Evolutionary conservation across 73 alveolate species (phyloP).

Genomic region (Symbiodinium pilosum): DNA sequence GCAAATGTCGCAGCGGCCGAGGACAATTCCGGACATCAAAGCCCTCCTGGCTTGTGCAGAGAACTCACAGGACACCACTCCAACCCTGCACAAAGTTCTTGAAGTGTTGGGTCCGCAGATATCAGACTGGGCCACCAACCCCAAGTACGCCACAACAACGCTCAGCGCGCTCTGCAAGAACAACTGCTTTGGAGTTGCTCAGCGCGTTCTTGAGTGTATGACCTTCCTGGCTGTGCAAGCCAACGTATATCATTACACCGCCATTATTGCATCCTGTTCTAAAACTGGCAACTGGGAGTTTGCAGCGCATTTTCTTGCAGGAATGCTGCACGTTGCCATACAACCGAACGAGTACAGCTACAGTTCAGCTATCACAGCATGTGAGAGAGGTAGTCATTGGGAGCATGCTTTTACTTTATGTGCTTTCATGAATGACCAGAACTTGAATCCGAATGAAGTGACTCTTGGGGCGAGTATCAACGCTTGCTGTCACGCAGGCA

Average conservation of each 20-base stretch:
- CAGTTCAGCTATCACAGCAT: conserved; percentile 68
- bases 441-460: conserved; percentile 26
- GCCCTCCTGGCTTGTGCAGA: neutral
- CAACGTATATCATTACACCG: conserved; percentile 48
- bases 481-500: conserved; percentile 45
- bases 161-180: conserved; percentile 30
- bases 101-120: conserved; percentile 8
- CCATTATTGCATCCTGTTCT: neutral
- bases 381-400: conserved; percentile 14
- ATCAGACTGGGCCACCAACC: conserved; percentile 23
- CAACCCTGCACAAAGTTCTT: neutral
- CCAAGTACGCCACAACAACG: conserved; percentile 26
- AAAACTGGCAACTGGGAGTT: neutral
- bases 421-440: neutral
- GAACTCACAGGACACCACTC: neutral
- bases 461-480: conserved; percentile 83
- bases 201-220: conserved; percentile 54
- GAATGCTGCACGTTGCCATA: neutral
- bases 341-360: neutral
- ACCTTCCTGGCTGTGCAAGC: neutral
- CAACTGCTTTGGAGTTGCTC: neutral
- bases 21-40: neutral
- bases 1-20: neutral
- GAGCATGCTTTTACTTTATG: neutral
- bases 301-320: neutral